Percentiles rank a stretch among this genome's conserved stretches.
These are phyloP conservation scores for Larix kaempferi DNA, from an alignment of 75 land plant genomes.

Conservation along the genomic window DNA sequence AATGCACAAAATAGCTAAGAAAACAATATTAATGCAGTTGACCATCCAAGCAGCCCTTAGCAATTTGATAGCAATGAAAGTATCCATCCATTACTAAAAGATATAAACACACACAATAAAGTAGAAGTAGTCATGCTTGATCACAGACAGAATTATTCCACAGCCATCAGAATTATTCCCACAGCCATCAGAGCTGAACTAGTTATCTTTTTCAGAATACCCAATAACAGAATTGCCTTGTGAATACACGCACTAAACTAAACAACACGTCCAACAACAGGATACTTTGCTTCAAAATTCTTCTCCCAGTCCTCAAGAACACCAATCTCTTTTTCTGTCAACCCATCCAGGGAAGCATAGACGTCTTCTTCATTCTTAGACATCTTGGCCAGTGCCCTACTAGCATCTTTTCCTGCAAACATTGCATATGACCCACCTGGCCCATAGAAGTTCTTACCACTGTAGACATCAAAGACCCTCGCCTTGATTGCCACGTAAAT, in stretches of 20 bases:
- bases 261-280: constrained; percentile 71
- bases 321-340: constrained; percentile 76
- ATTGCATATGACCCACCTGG: constrained; percentile 79
- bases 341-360: constrained; percentile 54
- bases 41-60: too few species aligned
- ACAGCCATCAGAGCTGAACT: too few species aligned
- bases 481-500: constrained; percentile 77
- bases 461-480: constrained; percentile 73
- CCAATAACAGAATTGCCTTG: too few species aligned
- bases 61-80: too few species aligned
- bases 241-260: neutral
- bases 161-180: too few species aligned
- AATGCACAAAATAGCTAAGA: too few species aligned
- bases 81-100: too few species aligned
- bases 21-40: too few species aligned
- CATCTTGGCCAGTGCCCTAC: constrained; percentile 92
- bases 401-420: constrained; percentile 88
- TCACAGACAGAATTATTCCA: too few species aligned
- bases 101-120: too few species aligned
- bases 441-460: constrained; percentile 81
- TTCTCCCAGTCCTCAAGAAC: constrained; percentile 83
- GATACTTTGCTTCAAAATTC: constrained; percentile 93
- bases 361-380: constrained; percentile 73
- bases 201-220: too few species aligned
- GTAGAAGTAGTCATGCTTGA: too few species aligned